Percentiles rank a stretch among this genome's conserved stretches.
phyloP scores from a whole-genome alignment of 2,329 filamentous ascomycete species.

The Trichophyton rubrum region DNA sequence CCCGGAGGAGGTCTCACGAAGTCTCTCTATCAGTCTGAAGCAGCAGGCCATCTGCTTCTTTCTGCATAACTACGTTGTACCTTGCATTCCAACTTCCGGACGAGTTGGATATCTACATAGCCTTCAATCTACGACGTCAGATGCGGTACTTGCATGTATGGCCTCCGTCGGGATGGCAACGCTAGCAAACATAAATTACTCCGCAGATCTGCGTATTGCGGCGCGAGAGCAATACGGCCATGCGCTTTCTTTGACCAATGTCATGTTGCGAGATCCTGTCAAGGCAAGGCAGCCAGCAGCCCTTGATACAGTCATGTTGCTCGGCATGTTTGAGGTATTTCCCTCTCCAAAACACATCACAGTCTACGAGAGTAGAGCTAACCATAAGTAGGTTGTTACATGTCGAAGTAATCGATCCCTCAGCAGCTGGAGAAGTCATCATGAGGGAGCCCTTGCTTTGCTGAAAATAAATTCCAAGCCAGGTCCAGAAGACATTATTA shows the following conservation, averaged over 20 bases:
- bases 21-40: constrained; percentile 11
- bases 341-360: constrained; percentile 5
- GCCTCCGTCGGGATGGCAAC: constrained; percentile 47
- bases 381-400: constrained; percentile 23
- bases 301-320: constrained; percentile 43
- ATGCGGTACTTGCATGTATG: constrained; percentile 37
- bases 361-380: not conserved
- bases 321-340: constrained; percentile 50
- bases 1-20: not conserved
- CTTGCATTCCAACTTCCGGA: constrained; percentile 21
- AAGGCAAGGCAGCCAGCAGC: constrained; percentile 32
- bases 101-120: constrained; percentile 16
- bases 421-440: constrained; percentile 44
- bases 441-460: constrained; percentile 49
- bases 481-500: not conserved
- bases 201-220: constrained; percentile 34
- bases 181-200: constrained; percentile 42
- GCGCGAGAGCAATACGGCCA: constrained; percentile 44
- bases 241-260: constrained; percentile 37
- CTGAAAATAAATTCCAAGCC: constrained; percentile 33
- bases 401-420: constrained; percentile 36
- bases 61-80: constrained; percentile 23
- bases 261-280: constrained; percentile 22
- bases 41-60: constrained; percentile 28
- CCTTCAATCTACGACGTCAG: constrained; percentile 17